Evolutionary conservation across 2,329 filamentous ascomycete genomes (phyloP), one percentile per base, ranked within the genome.

Genomic region (Ascochyta fabae): DNA sequence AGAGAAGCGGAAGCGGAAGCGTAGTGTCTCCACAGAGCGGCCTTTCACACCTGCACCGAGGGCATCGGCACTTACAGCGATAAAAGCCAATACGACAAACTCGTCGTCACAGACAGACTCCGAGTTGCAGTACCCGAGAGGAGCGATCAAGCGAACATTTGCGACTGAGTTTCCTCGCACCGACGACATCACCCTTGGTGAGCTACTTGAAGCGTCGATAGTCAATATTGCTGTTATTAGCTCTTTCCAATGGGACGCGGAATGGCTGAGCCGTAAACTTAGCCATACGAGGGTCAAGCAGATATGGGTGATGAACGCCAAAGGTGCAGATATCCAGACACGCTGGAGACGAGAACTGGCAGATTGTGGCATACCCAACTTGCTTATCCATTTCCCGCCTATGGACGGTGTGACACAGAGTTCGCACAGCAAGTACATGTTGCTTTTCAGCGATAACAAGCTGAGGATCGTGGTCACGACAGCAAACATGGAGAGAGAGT

Each of bases 341-440:
- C 62, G 70, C 38, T 65, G 58, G 48, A 44, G 53, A 47, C 64
- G 53, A 46, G 72, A 65, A 13, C 61, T 69, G 61, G 29, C 77
- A 24, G 73, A 73, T 3, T 54, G 42, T 5, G 73, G 70, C 9
- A 77, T 84, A 62, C 69, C 71, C 10, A 81, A 83, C 46, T 81
- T 96, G 51, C 84, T 84, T 19, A 65, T 87, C 51, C 92, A 91
- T 71, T 96, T 98, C 69, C 94, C 94, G 15, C 83, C 84, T 2
- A 94, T 97, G 90, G 80, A 86, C 36, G 84, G 86, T 1, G 80
- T 84, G 42, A 77, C 86, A 6, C 88, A 87, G 23, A 87, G 31
- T 66, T 96, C 98, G 92, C 95, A 98, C 75, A 96, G 92, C 45
- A 98, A 99, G 72, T 80, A 98, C 39, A 93, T 96, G 83, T 77